Evolutionary conservation across 2,329 filamentous ascomycete genomes (phyloP), one percentile per base, ranked within the genome.

Genomic region (Aspergillus ustus): DNA sequence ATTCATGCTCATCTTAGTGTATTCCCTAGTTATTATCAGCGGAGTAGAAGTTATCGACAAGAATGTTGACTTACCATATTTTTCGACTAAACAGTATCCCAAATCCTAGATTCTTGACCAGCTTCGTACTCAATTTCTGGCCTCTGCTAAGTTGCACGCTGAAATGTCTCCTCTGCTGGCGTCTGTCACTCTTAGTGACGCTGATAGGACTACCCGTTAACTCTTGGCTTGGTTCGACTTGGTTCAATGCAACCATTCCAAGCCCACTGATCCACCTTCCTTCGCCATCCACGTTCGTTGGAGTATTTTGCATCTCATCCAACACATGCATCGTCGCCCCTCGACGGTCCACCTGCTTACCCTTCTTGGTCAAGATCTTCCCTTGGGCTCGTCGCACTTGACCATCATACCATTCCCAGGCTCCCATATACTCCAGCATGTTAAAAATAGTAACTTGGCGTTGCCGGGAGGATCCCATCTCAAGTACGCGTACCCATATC

Each of bases 341-440:
- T 45, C 50, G 25, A 11, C 45, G 20, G 17, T 40, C 31, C 7
- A 66, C 62, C 13, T 8, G 53, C 50, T 60, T 45, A 19, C 44
- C 44, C 29, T 62, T 66, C 46, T 60, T 64, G 11, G 56, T 66
- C 7, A 13, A 54, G 31, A 68, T 52, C 46, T 5, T 66, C n/a
- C 37, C n/a, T 44, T 61, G 20, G 31, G 50, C 57, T 8, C 25
- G 44, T 48, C 13, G 19, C 11, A 48, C 44, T n/a, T 68, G 51
- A 17, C 29, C 37, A 28, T 64, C 31, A 34, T 66, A 66, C 61
- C 48, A 68, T 56, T 65, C 44, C 54, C 43, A 66, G 9, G 56
- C 59, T 46, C 59, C 60, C 19, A 68, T 68, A 57, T 66, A 68
- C 49, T 68, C 59, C 20, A 68, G 49, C 43, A 45, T 45, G 13